Base-by-base conservation (phyloP, 2,329 filamentous ascomycete species). In the Alternaria consortialis region DNA sequence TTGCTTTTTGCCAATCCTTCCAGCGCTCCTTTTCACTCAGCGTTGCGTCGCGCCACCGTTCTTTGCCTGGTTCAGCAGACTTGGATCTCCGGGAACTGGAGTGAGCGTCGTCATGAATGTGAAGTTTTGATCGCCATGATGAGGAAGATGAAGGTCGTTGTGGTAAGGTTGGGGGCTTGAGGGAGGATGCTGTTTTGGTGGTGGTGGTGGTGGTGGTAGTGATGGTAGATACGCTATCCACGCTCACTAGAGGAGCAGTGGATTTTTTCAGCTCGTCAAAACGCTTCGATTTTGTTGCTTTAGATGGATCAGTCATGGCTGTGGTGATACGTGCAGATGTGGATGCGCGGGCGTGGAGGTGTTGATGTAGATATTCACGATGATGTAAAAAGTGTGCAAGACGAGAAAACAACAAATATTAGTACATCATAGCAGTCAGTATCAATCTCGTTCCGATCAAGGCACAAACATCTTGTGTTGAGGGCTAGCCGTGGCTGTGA, bases 1-100 rank as follows among this genome's bases (percentile, higher is more conserved):
- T 71, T 3, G 62, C 65, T 53, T 72, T 74, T 8, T 73, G 62
- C 72, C 71, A 74, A 2, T 69, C 61, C 50, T 72, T 72, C 71
- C 70, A 74, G 5, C 70, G 56, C 47, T 74, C 67, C 31, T 73
- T 62, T 2, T 74, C 69, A 37, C 58, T 65, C 17, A 72, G 54
- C 5, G 54, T 68, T 4, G 66, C 67, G 53, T 73, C 67, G 36
- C 66, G 60, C 69, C 68, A 73, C 23, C 47, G 63, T 11, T 72
- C 69, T 13, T 73, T 70, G 13, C 68, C 66, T 7, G 56, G 58
- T 20, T 53, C 48, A 5, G 32, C 13, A 9, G 53, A 32, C 9
- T 39, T 31, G 6, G 56, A 37, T n/a, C 47, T 15, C 17, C 8
- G 47, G 13, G 53, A 44, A 5, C 36, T 32, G 17, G 43, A 11